Base-by-base conservation (phyloP, 495 filamentous ascomycete genomes). In the Cercophora newfieldiana region DNA sequence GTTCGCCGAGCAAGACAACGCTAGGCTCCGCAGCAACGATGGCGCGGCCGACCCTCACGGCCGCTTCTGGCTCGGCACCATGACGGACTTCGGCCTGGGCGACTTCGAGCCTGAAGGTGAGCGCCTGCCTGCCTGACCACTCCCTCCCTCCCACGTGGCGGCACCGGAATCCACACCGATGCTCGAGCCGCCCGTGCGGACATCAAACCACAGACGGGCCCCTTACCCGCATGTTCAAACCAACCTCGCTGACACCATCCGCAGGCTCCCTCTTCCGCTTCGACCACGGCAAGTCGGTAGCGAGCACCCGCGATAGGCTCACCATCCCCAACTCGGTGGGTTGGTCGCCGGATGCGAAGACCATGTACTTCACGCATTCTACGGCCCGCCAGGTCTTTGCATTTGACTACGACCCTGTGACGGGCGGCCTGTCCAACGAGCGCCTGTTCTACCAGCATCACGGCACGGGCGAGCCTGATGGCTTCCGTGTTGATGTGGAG, bases 261-360 rank as follows among this genome's bases (percentile, higher is more conserved):
- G 22, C 58, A 83, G 81, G 81, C 33, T 74, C 74, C 56, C 71
- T 83, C 59, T 72, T 72, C 68, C 72, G 75, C 30, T 80, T 83
- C 70, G 65, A 75, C 71, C 55, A 30, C 12, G 37, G 53, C 69
- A 68, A 55, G 50, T 21, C 68, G 18, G 55, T 65, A 26, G 53
- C 69, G 25, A 28, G 31, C 24, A 55, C 59, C 37, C 67, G 58
- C 21, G 44, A 61, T 4, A 67, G 29, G 19, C 64, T 95, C 58
- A 89, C 83, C n/a, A 96, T 97, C 69, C 93, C 94, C 55, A 97
- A 98, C 77, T 89, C 90, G 57, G 87, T 94, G 47, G 88, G 88
- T 62, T 97, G 89, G 84, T 85, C 83, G 51, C 78, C 79, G 18
- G 87, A 91, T 70, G 80, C 86, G 68, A 89, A 87, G 73, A 94